Base-by-base conservation (phyloP, 805 yeast genomes). In the Candida morakotiae region DNA sequence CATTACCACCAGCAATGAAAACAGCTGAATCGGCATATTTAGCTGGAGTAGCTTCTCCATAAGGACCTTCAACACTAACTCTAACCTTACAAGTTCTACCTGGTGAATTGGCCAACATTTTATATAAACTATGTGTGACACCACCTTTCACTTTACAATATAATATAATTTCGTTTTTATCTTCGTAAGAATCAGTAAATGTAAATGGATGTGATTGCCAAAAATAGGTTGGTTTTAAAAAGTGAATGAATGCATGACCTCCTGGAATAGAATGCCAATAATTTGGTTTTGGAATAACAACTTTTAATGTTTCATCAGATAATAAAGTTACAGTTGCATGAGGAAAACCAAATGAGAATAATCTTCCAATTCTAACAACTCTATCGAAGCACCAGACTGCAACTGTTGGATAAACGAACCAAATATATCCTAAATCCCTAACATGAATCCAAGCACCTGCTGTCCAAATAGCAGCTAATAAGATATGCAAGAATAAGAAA, bases 1-100 rank as follows among this genome's bases (percentile, higher is more conserved):
- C 93, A 38, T 78, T 78, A 20, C 93, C 91, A 31, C 87, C 88
- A 8, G 89, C 83, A 19, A 83, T 44, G 31, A 81, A 68, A 7
- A 81, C 67, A 5, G 80, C 72, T 38, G 73, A 69, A 34, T 77
- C 73, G 47, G 71, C 81, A 29, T 64, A 59, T 20, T 63, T 59
- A n/a, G 77, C 59, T 2, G 80, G 73, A 4, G 74, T 53, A 2
- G 71, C 42, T 26, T 67, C 64, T 2, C 91, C 86, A 51, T 83
- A 83, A 2, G 89, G 88, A 0, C 91, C 91, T 52, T 83, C 91
- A 11, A 66, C 52, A 9, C 55, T 51, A 9, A 66, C 64, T 38
- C 66, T 49, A 27, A 64, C 51, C 21, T 20, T 43, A 3, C 52
- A 35, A 2, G 52, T 37, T 29, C 49, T 55, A 10, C 60, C 64